phyloP scores from a whole-genome alignment of 2,329 filamentous ascomycete genomes.

The Chrysoporthe cubensis region DNA sequence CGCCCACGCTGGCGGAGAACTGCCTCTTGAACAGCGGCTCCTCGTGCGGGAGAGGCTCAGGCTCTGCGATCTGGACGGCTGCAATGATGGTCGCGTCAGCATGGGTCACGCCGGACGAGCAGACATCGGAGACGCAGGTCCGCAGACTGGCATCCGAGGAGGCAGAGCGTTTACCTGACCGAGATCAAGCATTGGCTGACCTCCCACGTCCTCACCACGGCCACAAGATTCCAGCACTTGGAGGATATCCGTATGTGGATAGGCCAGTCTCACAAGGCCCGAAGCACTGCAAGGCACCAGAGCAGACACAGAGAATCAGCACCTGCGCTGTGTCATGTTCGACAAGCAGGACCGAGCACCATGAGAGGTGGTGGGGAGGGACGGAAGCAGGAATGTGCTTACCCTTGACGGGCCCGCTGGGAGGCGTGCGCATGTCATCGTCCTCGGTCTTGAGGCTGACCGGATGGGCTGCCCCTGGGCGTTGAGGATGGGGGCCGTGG shows the following conservation, averaged over 20 bases:
- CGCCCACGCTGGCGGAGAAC: slow-evolving; percentile 46
- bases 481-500: slow-evolving; percentile 26
- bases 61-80: slow-evolving; percentile 65
- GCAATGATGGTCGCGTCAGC: slow-evolving; percentile 27
- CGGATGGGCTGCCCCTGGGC: slow-evolving; percentile 27
- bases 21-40: slow-evolving; percentile 47
- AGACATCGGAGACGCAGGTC: background rate
- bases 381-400: background rate
- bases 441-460: slow-evolving; percentile 29
- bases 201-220: slow-evolving; percentile 6
- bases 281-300: slow-evolving; percentile 13
- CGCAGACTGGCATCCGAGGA: background rate
- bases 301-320: background rate
- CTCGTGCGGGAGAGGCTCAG: slow-evolving; percentile 45
- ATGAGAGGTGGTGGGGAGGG: background rate
- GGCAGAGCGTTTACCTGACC: background rate
- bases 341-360: slow-evolving; percentile 3
- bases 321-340: slow-evolving; percentile 7
- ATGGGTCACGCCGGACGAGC: slow-evolving; percentile 22
- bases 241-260: background rate
- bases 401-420: slow-evolving; percentile 26
- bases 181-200: slow-evolving; percentile 7
- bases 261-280: slow-evolving; percentile 1
- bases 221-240: background rate
- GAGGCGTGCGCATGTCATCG: slow-evolving; percentile 20